phyloP scores from a whole-genome alignment of 257 asterid genomes.

The Plantago ovata region DNA sequence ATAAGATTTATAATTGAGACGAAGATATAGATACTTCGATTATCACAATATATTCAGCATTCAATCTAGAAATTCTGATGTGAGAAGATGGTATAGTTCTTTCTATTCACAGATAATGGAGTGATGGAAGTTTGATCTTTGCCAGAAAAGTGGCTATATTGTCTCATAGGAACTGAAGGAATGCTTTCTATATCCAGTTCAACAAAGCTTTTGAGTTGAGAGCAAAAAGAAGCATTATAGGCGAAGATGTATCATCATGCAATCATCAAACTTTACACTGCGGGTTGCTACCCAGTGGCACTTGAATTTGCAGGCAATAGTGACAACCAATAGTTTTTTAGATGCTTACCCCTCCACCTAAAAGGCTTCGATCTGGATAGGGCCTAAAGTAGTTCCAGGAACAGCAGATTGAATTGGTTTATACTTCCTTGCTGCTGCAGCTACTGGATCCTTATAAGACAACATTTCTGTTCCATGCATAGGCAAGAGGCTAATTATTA shows the following conservation, averaged over 20 bases:
- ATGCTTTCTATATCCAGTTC: not conserved
- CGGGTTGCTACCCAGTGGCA: not conserved
- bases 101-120: not conserved
- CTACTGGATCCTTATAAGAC: slow-evolving; percentile 93
- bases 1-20: not conserved
- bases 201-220: not conserved
- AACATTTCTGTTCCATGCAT: slow-evolving; percentile 52
- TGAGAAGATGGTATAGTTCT: not conserved
- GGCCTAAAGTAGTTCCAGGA: slow-evolving; percentile 99
- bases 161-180: not conserved
- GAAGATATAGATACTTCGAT: not conserved
- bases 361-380: slow-evolving; percentile 91
- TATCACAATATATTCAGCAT: not conserved
- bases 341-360: slow-evolving; percentile 76
- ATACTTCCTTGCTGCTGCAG: slow-evolving; percentile 87
- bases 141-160: slow-evolving; percentile 8
- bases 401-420: slow-evolving; percentile 99
- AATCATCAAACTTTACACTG: not conserved
- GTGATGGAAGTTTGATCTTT: not conserved
- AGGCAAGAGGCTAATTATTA: not conserved
- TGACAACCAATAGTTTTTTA: slow-evolving; percentile 3
- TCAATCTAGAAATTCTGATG: not conserved
- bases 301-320: not conserved
- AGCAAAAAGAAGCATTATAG: slow-evolving; percentile 1
- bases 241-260: not conserved